Conservation (phyloP, 2,329 filamentous ascomycete genomes). For the Colletotrichum echinochloae region DNA sequence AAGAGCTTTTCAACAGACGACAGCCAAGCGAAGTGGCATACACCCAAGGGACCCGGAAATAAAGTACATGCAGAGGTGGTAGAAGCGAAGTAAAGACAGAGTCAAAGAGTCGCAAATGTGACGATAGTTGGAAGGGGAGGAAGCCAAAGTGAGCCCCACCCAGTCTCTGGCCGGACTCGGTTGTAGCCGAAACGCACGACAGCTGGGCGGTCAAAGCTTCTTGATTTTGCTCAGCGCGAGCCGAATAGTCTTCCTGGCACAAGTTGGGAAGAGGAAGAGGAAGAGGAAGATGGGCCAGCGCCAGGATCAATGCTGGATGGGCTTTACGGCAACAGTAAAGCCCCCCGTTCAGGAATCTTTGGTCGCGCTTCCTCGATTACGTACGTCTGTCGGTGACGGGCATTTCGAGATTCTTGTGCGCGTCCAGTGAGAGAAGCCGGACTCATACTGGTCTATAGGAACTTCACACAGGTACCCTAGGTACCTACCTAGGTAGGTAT, state of each 20-base stretch:
- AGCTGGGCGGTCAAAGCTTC: constrained; percentile 32
- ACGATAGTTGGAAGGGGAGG: not conserved
- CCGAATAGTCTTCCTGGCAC: not conserved
- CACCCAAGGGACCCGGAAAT: not conserved
- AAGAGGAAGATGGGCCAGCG: not conserved
- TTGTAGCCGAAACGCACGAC: constrained; percentile 35
- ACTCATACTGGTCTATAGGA: too few species aligned
- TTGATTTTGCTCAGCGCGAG: not conserved
- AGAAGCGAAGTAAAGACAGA: constrained; percentile 1
- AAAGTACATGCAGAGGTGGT: constrained; percentile 9
- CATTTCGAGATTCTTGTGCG: too few species aligned
- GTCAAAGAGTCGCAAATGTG: constrained; percentile 11
- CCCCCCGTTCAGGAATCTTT: too few species aligned
- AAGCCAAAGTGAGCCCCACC: not conserved
- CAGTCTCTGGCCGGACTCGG: constrained; percentile 28
- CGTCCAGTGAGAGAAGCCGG: too few species aligned
- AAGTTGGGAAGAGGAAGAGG: not conserved
- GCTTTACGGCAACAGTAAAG: not conserved
- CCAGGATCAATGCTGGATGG: not conserved
- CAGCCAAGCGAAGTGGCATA: not conserved
- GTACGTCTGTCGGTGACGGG: too few species aligned
- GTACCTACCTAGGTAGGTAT: too few species aligned
- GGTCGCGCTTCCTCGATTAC: too few species aligned
- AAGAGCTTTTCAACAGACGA: not conserved
- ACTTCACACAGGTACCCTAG: too few species aligned